Evolutionary conservation across 441 rosid genomes (phyloP).

Genomic region (Sinapis alba): DNA sequence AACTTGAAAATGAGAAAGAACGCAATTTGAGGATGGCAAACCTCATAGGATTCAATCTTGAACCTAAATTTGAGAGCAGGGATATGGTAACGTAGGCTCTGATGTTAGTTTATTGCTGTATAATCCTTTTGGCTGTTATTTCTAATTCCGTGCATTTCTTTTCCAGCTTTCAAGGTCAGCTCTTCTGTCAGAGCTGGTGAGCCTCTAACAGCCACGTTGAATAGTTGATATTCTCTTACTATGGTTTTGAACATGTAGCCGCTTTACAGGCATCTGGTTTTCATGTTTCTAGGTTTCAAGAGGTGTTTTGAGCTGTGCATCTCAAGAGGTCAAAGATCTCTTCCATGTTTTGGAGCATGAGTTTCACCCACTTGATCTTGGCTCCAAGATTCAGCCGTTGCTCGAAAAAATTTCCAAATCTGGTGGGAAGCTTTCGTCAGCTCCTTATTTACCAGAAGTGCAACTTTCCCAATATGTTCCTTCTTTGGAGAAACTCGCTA

Average conservation of each 20-base stretch:
- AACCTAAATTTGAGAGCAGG: constrained; percentile 81
- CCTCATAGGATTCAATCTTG: constrained; percentile 92
- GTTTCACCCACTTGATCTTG: constrained; percentile 84
- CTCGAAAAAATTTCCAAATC: constrained; percentile 75
- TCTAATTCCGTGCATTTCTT: constrained; percentile 24
- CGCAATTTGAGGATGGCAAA: constrained; percentile 93
- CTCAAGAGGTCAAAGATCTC: constrained; percentile 96
- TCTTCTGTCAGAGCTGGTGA: constrained; percentile 89
- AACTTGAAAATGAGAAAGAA: constrained; percentile 87
- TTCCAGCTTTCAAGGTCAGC: constrained; percentile 91
- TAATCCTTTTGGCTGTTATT: constrained; percentile 9
- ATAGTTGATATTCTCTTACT: constrained; percentile 16
- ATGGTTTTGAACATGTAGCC: constrained; percentile 1
- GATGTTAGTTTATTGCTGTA: constrained; percentile 2
- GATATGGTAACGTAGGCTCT: constrained; percentile 64
- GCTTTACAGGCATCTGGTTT: not conserved
- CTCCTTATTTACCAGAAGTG: constrained; percentile 90
- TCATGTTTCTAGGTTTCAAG: constrained; percentile 62
- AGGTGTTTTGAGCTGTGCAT: constrained; percentile 92
- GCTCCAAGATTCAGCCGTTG: constrained; percentile 76
- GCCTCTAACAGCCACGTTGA: constrained; percentile 34
- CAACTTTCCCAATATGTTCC: constrained; percentile 83
- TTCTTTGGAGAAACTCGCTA: constrained; percentile 83
- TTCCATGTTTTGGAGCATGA: constrained; percentile 92
- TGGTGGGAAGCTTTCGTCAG: constrained; percentile 91